Evolutionary conservation across 495 filamentous ascomycete species (phyloP), one percentile per base, ranked within the genome.

Genomic region (Penicillium cataractarum): DNA sequence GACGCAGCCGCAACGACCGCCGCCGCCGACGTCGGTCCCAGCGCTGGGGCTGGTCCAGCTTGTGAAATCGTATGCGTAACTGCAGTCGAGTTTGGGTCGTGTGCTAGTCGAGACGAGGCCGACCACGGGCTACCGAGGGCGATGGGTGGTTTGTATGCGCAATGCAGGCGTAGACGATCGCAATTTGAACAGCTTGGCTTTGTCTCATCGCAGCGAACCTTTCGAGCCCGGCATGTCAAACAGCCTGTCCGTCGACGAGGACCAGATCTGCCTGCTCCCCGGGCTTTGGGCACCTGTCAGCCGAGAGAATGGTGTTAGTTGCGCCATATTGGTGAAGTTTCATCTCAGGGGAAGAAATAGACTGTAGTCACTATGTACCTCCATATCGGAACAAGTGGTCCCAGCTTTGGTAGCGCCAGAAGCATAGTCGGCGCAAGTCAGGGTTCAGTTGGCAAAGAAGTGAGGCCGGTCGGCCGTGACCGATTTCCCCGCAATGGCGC

Each of bases 221-320:
- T 82, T 51, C 79, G 76, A 44, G 72, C 71, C 52, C 78, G 71
- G 59, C 79, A 82, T 44, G 79, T 81, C 54, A 80, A 51, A 58
- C 79, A 82, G 29, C 79, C 79, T 15, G 74, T 81, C 32, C 76
- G 72, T 42, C 78, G 74, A 60, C 76, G 76, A 31, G 76, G 76
- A 44, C 76, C 76, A 44, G 76, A 79, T 40, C 76, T 71, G 49
- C 76, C 76, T 46, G 70, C 57, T 58, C 76, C 76, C 53, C 69
- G 75, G 58, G 76, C 75, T 73, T 65, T 71, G 64, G 75, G 75
- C 40, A 67, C 63, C 70, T 75, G 59, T 55, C 24, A 60, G 48
- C 40, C 52, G 40, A 57, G 48, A 0, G 22, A 10, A 86, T 88
- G 65, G 83, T 82, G 58, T 71, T 60, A 65, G 62, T 52, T 49